Percentiles rank a stretch among this genome's conserved stretches.
phyloP scores from a whole-genome alignment of 2,329 filamentous ascomycete genomes.

The Ophiocordyceps camponoti-rufipedis region DNA sequence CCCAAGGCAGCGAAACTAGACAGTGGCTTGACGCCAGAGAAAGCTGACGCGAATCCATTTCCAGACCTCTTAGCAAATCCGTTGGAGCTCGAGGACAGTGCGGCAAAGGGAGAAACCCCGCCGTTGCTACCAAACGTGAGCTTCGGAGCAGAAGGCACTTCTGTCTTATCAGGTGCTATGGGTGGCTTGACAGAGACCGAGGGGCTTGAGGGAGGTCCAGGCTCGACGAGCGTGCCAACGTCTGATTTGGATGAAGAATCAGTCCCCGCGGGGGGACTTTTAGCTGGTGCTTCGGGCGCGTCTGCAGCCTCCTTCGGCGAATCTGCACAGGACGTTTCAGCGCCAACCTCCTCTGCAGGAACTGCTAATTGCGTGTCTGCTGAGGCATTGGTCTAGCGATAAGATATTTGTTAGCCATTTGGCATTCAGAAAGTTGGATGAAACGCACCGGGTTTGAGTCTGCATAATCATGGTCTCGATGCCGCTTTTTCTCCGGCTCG shows the following conservation, averaged over 20 bases:
- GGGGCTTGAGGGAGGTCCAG: slow-evolving; percentile 10
- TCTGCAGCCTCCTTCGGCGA: not conserved
- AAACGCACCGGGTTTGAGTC: slow-evolving; percentile 15
- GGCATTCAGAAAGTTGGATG: not conserved
- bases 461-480: slow-evolving; percentile 30
- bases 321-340: not conserved
- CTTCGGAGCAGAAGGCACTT: slow-evolving; percentile 20
- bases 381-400: not conserved
- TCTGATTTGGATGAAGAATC: slow-evolving; percentile 27
- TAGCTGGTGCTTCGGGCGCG: not conserved
- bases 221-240: slow-evolving; percentile 27
- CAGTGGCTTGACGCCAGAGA: slow-evolving; percentile 27
- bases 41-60: slow-evolving; percentile 15
- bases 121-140: slow-evolving; percentile 27
- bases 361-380: not conserved
- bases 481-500: slow-evolving; percentile 48
- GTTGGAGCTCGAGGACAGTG: slow-evolving; percentile 20
- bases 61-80: slow-evolving; percentile 28
- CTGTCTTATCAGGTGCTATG: slow-evolving; percentile 2
- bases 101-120: slow-evolving; percentile 28
- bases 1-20: slow-evolving; percentile 54
- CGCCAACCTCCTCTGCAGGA: not conserved
- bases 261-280: not conserved
- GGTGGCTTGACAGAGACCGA: slow-evolving; percentile 10
- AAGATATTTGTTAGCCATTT: not conserved